phyloP scores from a whole-genome alignment of 2,329 filamentous ascomycete species.

The Exophiala oligosperma region DNA sequence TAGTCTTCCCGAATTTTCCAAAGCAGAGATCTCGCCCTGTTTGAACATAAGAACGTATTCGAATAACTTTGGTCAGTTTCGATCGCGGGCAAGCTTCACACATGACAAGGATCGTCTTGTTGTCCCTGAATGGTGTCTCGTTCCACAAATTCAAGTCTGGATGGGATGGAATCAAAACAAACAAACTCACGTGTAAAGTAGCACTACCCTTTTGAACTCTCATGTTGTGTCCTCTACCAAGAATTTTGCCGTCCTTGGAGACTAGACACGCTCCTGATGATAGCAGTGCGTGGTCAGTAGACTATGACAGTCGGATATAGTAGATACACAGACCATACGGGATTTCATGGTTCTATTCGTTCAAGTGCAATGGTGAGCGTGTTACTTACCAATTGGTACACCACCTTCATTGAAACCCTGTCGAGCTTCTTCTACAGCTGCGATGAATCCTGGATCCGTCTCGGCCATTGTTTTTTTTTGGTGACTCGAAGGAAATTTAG shows the following conservation, averaged over 20 bases:
- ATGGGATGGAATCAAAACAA: background rate
- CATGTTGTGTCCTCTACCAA: constrained; percentile 74
- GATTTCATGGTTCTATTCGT: no score
- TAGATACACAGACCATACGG: no score
- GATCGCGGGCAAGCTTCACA: no score
- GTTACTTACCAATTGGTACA: constrained; percentile 49
- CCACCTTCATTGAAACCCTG: constrained; percentile 58
- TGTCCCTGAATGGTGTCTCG: no score
- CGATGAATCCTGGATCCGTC: constrained; percentile 55
- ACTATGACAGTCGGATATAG: no score
- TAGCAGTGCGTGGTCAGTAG: no score
- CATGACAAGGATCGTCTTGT: no score
- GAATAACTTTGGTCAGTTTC: no score
- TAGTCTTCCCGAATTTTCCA: constrained; percentile 71
- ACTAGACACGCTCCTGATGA: constrained; percentile 57
- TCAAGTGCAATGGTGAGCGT: background rate
- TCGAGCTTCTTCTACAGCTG: constrained; percentile 59
- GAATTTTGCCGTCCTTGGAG: constrained; percentile 66
- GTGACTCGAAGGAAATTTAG: no score
- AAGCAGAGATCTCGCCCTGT: constrained; percentile 73
- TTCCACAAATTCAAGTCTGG: no score
- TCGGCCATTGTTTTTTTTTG: constrained; percentile 22
- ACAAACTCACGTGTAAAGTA: constrained; percentile 64
- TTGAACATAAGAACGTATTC: no score
- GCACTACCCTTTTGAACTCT: constrained; percentile 70